phyloP scores from a whole-genome alignment of 345 rosid species.

The Citrus inodora region DNA sequence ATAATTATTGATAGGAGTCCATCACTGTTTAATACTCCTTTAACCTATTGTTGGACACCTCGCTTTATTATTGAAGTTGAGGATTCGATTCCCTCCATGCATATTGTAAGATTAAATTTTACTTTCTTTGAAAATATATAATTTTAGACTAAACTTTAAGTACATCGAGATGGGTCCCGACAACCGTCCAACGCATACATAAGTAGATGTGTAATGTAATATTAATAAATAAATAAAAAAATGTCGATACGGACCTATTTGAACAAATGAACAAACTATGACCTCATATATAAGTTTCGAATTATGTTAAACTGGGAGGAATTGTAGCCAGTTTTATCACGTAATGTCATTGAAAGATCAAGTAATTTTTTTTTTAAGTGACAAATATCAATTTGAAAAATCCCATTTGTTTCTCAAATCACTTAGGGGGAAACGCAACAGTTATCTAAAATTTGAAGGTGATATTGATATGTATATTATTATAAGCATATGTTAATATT shows the following conservation, averaged over 20 bases:
- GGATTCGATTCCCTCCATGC: accelerated
- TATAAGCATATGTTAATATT: not conserved
- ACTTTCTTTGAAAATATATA: no score
- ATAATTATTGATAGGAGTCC: no score
- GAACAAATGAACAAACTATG: not conserved
- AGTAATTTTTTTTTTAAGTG: no score
- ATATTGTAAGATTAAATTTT: no score
- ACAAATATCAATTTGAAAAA: not conserved
- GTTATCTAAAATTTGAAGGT: not conserved
- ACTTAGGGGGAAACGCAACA: not conserved
- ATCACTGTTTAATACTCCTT: no score
- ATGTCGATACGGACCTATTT: not conserved
- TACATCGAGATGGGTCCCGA: no score
- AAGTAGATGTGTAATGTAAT: no score
- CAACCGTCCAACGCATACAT: no score
- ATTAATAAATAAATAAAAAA: no score
- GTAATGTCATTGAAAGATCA: not conserved
- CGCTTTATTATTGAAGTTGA: no score
- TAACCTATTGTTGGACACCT: accelerated
- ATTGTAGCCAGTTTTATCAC: not conserved
- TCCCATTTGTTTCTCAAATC: not conserved
- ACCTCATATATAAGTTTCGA: not conserved
- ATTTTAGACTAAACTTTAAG: no score
- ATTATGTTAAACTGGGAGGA: not conserved
- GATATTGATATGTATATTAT: not conserved